A percentile compares a stretch with the other conserved stretches of the same genome.
These are phyloP conservation scores for Geranium incanum DNA, from an alignment of 441 rosid genomes.

Conservation along the genomic window DNA sequence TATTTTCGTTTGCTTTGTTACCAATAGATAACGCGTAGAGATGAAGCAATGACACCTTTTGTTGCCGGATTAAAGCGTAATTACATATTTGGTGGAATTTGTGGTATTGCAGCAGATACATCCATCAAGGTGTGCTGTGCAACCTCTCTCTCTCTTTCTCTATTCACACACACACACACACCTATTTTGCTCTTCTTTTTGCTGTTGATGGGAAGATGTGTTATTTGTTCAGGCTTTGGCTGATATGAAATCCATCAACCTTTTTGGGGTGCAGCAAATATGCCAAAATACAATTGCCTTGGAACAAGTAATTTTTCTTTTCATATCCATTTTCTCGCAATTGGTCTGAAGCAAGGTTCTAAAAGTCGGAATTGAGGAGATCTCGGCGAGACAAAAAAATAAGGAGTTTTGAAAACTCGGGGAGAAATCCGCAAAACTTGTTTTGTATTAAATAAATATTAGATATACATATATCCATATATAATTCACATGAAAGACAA, in stretches of 20 bases:
- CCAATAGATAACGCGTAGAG: conserved; percentile 76
- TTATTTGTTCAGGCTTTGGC: conserved; percentile 61
- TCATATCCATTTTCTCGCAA: not conserved
- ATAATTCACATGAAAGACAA: no score
- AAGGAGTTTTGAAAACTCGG: no score
- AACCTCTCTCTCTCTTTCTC: conserved; percentile 8
- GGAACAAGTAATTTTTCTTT: conserved; percentile 59
- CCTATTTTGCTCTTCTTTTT: not conserved
- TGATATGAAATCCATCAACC: conserved; percentile 74
- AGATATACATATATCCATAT: no score
- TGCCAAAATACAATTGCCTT: conserved; percentile 90
- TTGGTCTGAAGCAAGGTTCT: no score
- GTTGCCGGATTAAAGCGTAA: conserved; percentile 58
- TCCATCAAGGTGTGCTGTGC: conserved; percentile 74
- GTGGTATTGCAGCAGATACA: conserved; percentile 72
- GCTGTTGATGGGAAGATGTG: conserved; percentile 20
- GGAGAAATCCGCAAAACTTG: no score
- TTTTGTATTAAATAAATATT: no score
- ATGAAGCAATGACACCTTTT: conserved; percentile 95
- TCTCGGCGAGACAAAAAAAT: no score
- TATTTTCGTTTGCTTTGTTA: not conserved
- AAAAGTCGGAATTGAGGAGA: no score
- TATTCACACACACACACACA: not conserved
- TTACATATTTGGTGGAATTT: conserved; percentile 95
- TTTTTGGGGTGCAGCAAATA: conserved; percentile 98